phyloP scores from a whole-genome alignment of 345 rosid genomes.

The Bruguiera parviflora region DNA sequence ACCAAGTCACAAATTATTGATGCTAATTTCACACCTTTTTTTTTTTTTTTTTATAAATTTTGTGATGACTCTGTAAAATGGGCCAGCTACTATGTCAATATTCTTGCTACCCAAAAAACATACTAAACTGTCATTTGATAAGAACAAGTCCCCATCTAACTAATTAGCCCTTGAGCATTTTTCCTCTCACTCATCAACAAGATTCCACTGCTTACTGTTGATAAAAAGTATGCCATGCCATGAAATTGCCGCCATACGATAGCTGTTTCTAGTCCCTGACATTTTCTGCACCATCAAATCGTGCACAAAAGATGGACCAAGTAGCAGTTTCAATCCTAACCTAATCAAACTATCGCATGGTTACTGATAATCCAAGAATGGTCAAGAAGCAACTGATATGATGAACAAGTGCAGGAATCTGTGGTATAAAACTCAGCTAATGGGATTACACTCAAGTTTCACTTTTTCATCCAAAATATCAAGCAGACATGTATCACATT shows the following conservation, averaged over 20 bases:
- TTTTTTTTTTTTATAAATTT: no score
- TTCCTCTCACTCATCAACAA: no score
- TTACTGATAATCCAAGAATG: neutral
- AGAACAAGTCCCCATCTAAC: no score
- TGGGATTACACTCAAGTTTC: neutral
- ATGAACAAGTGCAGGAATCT: neutral
- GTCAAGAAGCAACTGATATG: neutral
- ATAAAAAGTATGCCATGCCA: neutral
- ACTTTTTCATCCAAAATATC: conserved; percentile 8
- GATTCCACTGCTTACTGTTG: neutral
- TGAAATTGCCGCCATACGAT: neutral
- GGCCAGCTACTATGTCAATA: no score
- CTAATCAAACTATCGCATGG: neutral
- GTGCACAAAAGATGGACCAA: no score
- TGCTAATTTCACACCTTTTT: no score
- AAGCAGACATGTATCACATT: conserved; percentile 10
- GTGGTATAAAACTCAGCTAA: conserved; percentile 3
- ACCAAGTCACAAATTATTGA: no score
- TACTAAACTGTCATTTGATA: no score
- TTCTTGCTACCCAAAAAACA: no score
- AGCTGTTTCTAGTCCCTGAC: neutral
- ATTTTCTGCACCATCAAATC: no score
- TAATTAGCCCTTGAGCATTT: no score
- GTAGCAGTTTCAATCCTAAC: neutral
- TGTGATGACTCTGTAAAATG: no score